These are phyloP conservation scores for Eucalyptus victrix DNA, from an alignment of 345 rosid species.

Conservation along the genomic window DNA sequence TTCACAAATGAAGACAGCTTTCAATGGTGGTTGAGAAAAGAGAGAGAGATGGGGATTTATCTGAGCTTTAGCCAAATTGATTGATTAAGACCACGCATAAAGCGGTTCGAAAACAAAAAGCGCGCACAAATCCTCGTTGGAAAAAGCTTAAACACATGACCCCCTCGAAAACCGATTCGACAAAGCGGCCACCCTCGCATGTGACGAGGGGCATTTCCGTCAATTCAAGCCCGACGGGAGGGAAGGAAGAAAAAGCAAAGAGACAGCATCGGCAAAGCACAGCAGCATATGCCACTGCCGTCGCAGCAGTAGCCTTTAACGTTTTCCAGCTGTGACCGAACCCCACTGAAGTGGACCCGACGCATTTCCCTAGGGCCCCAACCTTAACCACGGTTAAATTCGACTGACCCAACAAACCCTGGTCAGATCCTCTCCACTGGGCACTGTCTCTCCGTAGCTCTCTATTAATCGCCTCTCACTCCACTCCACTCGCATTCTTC, in stretches of 20 bases:
- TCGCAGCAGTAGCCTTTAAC: background rate
- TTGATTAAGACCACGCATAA: background rate
- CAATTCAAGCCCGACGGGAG: background rate
- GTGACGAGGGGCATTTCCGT: background rate
- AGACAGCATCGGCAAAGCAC: background rate
- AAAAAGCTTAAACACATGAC: background rate
- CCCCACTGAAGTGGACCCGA: background rate
- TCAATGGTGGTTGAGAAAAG: background rate
- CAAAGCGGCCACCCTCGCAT: background rate
- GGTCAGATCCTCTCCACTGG: background rate
- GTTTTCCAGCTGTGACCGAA: background rate
- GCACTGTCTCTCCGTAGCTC: background rate
- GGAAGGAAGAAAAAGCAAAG: background rate
- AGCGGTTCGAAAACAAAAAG: background rate
- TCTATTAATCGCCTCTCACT: background rate
- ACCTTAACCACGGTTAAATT: background rate
- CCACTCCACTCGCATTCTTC: background rate
- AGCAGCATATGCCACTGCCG: background rate
- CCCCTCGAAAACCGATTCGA: background rate
- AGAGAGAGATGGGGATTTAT: background rate
- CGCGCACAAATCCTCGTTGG: background rate
- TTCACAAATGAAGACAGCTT: background rate
- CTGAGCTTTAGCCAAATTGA: background rate
- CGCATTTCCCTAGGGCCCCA: background rate
- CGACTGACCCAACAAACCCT: background rate